phyloP scores from a whole-genome alignment of 2,329 filamentous ascomycete species.

The Thelonectria olida region DNA sequence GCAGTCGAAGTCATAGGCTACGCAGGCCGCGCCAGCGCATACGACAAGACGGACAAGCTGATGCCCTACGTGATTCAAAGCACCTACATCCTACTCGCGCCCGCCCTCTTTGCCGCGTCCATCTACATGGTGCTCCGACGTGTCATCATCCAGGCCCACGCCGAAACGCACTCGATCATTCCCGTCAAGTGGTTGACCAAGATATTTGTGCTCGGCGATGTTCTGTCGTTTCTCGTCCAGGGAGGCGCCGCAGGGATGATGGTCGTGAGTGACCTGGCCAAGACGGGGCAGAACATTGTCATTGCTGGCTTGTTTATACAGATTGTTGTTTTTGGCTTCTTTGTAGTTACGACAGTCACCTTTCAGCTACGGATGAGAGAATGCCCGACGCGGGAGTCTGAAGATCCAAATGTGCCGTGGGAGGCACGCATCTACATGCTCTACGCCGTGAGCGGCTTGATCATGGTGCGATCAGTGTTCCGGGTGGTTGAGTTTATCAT shows the following conservation, averaged over 20 bases:
- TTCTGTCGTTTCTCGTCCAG: constrained; percentile 63
- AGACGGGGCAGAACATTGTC: not conserved
- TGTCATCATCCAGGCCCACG: constrained; percentile 51
- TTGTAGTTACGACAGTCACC: not conserved
- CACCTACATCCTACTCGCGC: constrained; percentile 56
- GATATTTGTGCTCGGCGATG: constrained; percentile 64
- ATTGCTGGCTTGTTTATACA: not conserved
- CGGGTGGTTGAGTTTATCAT: constrained; percentile 3
- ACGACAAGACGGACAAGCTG: not conserved
- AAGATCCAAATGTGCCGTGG: not conserved
- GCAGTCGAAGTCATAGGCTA: not conserved
- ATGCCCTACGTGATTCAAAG: constrained; percentile 45
- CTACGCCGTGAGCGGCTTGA: not conserved
- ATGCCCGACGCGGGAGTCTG: not conserved
- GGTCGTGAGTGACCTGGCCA: constrained; percentile 40
- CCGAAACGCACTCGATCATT: constrained; percentile 46
- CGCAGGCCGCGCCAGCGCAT: not conserved
- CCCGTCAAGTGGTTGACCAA: constrained; percentile 57
- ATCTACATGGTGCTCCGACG: constrained; percentile 62
- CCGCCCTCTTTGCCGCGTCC: constrained; percentile 58
- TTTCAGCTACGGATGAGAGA: not conserved
- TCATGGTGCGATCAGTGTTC: not conserved
- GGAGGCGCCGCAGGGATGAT: constrained; percentile 39
- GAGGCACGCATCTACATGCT: constrained; percentile 2
- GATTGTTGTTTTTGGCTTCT: not conserved